Conservation (phyloP, 352 stramenopile genomes). For the Pythium phragmitis region DNA sequence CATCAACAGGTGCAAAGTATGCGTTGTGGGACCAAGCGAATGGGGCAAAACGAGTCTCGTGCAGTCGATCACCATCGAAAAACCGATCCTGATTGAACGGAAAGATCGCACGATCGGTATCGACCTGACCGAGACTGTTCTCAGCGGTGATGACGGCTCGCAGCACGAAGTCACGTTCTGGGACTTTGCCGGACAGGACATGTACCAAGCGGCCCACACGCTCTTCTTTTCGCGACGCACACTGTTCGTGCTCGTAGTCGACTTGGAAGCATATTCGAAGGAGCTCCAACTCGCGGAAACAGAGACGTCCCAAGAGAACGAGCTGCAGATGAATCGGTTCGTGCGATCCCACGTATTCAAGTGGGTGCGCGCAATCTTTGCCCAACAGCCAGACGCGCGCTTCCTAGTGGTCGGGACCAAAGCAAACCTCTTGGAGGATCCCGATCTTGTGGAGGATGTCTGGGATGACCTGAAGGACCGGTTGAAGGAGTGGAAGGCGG, state of each 20-base stretch:
- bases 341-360: not conserved
- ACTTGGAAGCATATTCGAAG: constrained; percentile 1
- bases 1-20: no score
- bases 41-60: constrained; percentile 3
- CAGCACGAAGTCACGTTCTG: not conserved
- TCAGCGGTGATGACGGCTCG: not conserved
- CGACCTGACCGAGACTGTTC: not conserved
- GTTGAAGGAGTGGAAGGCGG: constrained; percentile 1
- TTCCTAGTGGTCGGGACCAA: not conserved
- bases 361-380: not conserved
- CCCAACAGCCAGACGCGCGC: not conserved
- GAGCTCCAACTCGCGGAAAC: not conserved
- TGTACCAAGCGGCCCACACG: not conserved
- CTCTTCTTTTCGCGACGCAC: constrained; percentile 1
- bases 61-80: not conserved
- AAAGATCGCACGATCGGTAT: constrained; percentile 3
- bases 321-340: not conserved
- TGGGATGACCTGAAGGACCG: constrained; percentile 10
- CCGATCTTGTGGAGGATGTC: not conserved
- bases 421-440: not conserved
- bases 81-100: not conserved
- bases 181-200: not conserved
- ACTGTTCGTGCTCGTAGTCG: not conserved
- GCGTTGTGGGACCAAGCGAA: not conserved
- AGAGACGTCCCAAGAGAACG: not conserved